Evolutionary conservation across 163 green algal species (phyloP), one percentile per base, ranked within the genome.

Genomic region (Scenedesmus sp.): DNA sequence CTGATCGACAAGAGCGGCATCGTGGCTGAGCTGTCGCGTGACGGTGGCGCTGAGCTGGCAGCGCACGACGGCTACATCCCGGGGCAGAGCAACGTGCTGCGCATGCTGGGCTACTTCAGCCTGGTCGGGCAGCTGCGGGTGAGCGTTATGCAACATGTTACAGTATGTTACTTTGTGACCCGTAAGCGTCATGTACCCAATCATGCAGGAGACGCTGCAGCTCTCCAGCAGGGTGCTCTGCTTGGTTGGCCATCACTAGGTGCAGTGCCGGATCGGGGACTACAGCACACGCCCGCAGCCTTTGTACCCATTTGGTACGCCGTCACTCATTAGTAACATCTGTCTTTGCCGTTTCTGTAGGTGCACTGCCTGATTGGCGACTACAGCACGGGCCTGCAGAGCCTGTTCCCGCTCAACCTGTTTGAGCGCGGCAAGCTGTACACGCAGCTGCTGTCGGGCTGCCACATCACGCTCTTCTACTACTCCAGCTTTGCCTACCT

Each of bases 71-170:
- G 97, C 26, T 99, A 98, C 91, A 92, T 95, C 83, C 86, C 94
- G 23, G 93, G 96, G 82, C 92, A 96, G 81, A 99, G 96, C 94
- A 99, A 99, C 94, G 98, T 99, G 94, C 97, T 99, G 90, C 95
- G 93, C 67, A 97, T 99, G 95, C 95, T 99, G 90, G 98, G 98
- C 82, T 99, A 99, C 95, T 99, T 99, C 94, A 96, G 94, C 0
- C 94, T 99, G 55, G 93, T 99, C 20, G 98, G 98, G 57, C 96
- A 99, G 91, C 94, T 98, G 90, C 95, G 98, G 18, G 97, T 91
- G 76, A 60, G 85, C 54, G 84, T 84, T 18, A 59, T 8, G 4
- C 23, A 8, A 9, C 26, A 59, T 84, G 46, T 20, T 84, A 20
- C 34, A 46, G 34, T 46, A 46, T 46, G 34, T 46, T 46, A 46